Percentiles rank a stretch among this genome's conserved stretches.
Evolutionary conservation across 768 basidiomycete species (phyloP).

Genomic region (Saitozyma podzolica): DNA sequence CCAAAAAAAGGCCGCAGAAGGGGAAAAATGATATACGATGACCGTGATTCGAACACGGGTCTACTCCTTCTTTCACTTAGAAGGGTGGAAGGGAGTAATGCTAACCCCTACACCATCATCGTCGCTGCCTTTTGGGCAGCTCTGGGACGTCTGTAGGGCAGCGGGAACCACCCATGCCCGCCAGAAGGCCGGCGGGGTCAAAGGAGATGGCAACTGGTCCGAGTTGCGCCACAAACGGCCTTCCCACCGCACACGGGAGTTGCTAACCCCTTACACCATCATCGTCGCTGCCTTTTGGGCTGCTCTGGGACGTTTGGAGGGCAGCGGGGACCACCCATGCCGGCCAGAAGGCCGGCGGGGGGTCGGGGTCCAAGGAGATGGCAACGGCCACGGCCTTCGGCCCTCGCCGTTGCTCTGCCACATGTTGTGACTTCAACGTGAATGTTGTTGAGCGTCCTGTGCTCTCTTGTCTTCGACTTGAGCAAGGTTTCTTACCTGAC

Average conservation of each 20-base stretch:
- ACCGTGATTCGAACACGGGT: slow-evolving; percentile 19
- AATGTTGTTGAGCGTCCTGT: too few species aligned
- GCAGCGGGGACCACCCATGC: slow-evolving; percentile 8
- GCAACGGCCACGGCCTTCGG: too few species aligned
- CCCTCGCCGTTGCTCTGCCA: too few species aligned
- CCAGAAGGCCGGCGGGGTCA: too few species aligned
- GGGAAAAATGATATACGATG: slow-evolving; percentile 6
- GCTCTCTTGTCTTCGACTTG: too few species aligned
- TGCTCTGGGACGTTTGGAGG: slow-evolving; percentile 8
- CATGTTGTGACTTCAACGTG: too few species aligned
- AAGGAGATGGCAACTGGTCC: too few species aligned
- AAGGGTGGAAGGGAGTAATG: slow-evolving; percentile 15
- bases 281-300: neutral
- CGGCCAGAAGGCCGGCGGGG: too few species aligned
- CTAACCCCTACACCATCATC: slow-evolving; percentile 16
- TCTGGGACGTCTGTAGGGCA: slow-evolving; percentile 15
- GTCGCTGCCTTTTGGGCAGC: neutral
- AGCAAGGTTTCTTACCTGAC: too few species aligned
- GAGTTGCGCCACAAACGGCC: too few species aligned
- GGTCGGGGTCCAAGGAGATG: too few species aligned
- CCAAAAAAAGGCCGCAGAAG: neutral
- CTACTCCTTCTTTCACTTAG: slow-evolving; percentile 6
- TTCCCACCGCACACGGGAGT: too few species aligned
- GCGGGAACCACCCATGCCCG: neutral
- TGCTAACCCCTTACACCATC: slow-evolving; percentile 18